phyloP scores from a whole-genome alignment of 176 grass and related monocot species.

The Typha latifolia region DNA sequence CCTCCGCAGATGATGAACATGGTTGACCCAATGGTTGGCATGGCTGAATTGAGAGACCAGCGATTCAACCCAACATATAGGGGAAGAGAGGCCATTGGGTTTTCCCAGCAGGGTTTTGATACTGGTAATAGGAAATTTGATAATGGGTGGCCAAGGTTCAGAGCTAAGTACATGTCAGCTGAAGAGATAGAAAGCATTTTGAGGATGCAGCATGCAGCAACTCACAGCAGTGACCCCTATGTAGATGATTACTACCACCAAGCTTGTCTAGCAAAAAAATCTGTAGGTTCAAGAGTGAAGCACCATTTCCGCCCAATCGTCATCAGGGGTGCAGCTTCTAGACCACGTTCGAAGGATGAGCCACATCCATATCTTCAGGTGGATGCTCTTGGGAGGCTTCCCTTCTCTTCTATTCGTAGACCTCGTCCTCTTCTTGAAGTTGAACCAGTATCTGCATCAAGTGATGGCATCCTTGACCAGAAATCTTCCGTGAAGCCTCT shows the following conservation, averaged over 20 bases:
- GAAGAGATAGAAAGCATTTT: conserved; percentile 69
- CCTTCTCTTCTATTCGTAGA: conserved; percentile 3
- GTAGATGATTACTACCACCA: conserved; percentile 89
- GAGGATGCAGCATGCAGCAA: conserved; percentile 65
- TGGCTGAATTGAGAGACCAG: conserved; percentile 52
- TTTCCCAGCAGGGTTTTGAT: conserved; percentile 35
- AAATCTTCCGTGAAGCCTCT: conserved; percentile 23
- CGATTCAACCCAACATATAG: conserved; percentile 34
- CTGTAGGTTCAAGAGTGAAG: conserved; percentile 41
- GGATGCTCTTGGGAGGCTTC: conserved; percentile 4
- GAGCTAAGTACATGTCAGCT: conserved; percentile 60
- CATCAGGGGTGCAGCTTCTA: conserved; percentile 20
- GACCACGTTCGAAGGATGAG: conserved; percentile 1
- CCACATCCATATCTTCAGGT: conserved; percentile 20
- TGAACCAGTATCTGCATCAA: background rate
- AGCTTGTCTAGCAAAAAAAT: conserved; percentile 64
- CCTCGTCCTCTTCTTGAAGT: conserved; percentile 20
- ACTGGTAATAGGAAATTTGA: conserved; percentile 31
- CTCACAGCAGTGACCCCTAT: conserved; percentile 64
- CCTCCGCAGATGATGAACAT: conserved; percentile 44
- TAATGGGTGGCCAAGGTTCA: conserved; percentile 43
- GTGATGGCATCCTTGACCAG: conserved; percentile 13
- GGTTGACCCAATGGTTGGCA: conserved; percentile 31
- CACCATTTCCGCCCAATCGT: conserved; percentile 42
- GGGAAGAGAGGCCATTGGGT: conserved; percentile 24